A percentile compares a stretch with the other conserved stretches of the same genome.
Conservation (phyloP, 306 rosid species). For the Prunus padus region DNA sequence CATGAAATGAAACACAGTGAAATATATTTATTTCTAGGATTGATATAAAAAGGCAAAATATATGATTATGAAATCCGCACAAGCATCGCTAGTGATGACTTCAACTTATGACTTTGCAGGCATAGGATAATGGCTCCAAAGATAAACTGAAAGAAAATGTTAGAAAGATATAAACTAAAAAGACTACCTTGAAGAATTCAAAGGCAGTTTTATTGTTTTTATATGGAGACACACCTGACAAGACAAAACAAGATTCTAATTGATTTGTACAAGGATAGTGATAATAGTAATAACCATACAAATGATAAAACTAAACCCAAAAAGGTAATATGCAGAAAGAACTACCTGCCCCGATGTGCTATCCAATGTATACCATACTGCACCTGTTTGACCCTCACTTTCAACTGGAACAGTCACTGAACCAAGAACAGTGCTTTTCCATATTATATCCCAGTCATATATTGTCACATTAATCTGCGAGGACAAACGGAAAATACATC, state of each 20-base stretch:
- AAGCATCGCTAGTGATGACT: not conserved
- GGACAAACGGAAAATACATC: slow-evolving; percentile 46
- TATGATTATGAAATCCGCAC: not conserved
- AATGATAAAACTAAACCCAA: slow-evolving; percentile 13
- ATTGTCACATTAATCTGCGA: slow-evolving; percentile 87
- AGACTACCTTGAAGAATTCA: slow-evolving; percentile 67
- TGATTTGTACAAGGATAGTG: slow-evolving; percentile 23
- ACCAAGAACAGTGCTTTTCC: slow-evolving; percentile 98
- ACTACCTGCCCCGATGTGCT: slow-evolving; percentile 94
- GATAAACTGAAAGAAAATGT: slow-evolving; percentile 11
- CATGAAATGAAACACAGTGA: not conserved
- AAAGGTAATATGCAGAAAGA: slow-evolving; percentile 1
- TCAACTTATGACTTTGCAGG: not conserved
- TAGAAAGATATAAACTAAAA: not conserved
- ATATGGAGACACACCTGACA: slow-evolving; percentile 92
- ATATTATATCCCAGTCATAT: slow-evolving; percentile 97
- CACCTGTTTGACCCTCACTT: slow-evolving; percentile 87
- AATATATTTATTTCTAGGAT: slow-evolving; percentile 5
- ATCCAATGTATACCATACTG: slow-evolving; percentile 81
- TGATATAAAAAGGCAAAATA: not conserved
- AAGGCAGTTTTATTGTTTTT: slow-evolving; percentile 59
- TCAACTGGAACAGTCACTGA: slow-evolving; percentile 88
- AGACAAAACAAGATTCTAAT: slow-evolving; percentile 29
- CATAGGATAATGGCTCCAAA: not conserved
- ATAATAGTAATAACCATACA: slow-evolving; percentile 14